These are phyloP conservation scores for Tetragonia tetragonoides DNA, from an alignment of 148 eudicot genomes.

Conservation along the genomic window DNA sequence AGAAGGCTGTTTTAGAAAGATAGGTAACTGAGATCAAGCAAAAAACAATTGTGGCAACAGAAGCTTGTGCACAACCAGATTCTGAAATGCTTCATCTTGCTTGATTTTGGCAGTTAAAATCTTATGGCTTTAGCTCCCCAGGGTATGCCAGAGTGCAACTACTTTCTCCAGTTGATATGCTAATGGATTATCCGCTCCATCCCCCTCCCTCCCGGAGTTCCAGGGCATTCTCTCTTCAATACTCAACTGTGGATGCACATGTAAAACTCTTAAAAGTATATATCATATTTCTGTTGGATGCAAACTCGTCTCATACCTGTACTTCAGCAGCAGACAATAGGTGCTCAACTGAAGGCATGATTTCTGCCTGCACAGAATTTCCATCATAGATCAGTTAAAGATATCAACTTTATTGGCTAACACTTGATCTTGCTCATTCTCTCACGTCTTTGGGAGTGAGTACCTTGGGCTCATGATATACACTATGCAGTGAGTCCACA, in stretches of 20 bases:
- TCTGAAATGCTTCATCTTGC: too few relatives aligned
- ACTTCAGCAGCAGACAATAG: constrained; percentile 58
- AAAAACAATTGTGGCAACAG: too few relatives aligned
- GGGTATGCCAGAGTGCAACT: too few relatives aligned
- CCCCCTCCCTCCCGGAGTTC: not conserved
- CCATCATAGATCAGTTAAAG: not conserved
- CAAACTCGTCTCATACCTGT: constrained; percentile 53
- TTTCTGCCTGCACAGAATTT: constrained; percentile 62
- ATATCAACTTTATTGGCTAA: constrained; percentile 4
- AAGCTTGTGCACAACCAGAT: too few relatives aligned
- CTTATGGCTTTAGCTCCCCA: too few relatives aligned
- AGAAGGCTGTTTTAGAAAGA: too few relatives aligned
- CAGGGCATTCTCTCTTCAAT: not conserved
- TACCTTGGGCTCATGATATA: constrained; percentile 92
- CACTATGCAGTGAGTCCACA: constrained; percentile 72
- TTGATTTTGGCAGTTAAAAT: too few relatives aligned
- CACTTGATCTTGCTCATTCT: not conserved
- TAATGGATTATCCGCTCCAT: too few relatives aligned
- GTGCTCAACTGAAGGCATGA: constrained; percentile 66
- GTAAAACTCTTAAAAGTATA: not conserved
- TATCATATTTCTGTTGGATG: not conserved
- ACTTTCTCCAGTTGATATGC: too few relatives aligned
- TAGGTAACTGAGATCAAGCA: too few relatives aligned
- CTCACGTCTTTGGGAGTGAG: not conserved
- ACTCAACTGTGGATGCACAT: not conserved